A percentile compares a stretch with the other conserved stretches of the same genome.
phyloP scores from a whole-genome alignment of 306 rosid genomes.

The Cyamopsis tetragonoloba region DNA sequence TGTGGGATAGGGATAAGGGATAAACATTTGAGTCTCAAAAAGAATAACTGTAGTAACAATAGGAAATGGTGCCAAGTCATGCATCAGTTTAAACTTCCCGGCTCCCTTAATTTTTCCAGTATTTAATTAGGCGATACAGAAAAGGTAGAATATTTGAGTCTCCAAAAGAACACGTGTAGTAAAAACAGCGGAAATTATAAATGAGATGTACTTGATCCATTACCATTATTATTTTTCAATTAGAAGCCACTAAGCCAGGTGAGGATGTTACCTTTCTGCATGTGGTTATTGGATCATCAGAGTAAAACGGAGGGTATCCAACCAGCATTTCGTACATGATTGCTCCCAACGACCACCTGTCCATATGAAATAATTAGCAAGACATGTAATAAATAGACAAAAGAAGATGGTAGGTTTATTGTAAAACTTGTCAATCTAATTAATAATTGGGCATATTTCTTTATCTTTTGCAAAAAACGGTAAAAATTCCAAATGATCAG shows the following conservation, averaged over 20 bases:
- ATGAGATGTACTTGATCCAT: background rate
- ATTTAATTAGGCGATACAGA: background rate
- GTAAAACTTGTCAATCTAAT: background rate
- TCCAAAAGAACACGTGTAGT: background rate
- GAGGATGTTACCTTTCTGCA: constrained; percentile 82
- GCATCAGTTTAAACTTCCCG: background rate
- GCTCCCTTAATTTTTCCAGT: background rate
- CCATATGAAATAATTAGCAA: constrained; percentile 20
- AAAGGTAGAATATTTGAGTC: background rate
- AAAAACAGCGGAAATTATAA: constrained; percentile 12
- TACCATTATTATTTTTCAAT: background rate
- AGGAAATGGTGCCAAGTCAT: background rate
- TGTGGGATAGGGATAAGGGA: background rate
- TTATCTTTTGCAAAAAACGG: background rate
- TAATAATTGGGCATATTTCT: constrained; percentile 7
- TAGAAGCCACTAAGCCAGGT: background rate
- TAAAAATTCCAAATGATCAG: constrained; percentile 9
- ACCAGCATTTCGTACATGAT: constrained; percentile 98
- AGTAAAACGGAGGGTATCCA: constrained; percentile 96
- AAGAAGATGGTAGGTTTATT: constrained; percentile 4
- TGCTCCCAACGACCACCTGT: constrained; percentile 99
- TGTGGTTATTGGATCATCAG: constrained; percentile 88
- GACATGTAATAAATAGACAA: constrained; percentile 21
- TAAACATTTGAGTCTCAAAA: background rate
- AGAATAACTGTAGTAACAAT: background rate